Base-by-base conservation (phyloP, 1,284 basidiomycete genomes). In the Porodaedalea pini region DNA sequence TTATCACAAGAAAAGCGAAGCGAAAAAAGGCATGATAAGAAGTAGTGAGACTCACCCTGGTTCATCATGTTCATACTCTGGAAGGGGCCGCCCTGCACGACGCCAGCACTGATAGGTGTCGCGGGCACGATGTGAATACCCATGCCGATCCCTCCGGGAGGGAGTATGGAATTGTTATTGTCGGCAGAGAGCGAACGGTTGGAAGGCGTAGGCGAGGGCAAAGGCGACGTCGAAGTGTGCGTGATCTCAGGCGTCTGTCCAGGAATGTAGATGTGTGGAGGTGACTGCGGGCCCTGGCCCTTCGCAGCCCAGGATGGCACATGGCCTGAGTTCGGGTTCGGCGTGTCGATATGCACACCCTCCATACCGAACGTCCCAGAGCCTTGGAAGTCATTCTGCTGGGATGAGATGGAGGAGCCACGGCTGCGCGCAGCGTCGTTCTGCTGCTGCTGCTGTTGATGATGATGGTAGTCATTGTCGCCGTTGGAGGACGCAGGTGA, bases 51-150 rank as follows among this genome's bases (percentile, higher is more conserved):
- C 74, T 69, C 62, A 83, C 84, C 79, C 75, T 80, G 78, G 60
- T 73, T 73, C 45, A 82, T 69, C 13, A 75, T 73, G 57, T 73
- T 68, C 51, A 81, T 66, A 37, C 73, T 69, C 63, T 79, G 78
- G 71, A 82, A 85, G 32, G 79, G 74, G 36, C 73, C 76, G 31
- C 51, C 52, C 23, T 49, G 48, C 72, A 68, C 58, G 77, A 74
- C 19, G 73, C 81, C 83, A 37, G 82, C 85, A 61, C 78, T 81
- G 57, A 91, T 75, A 6, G 88, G 89, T 1, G 88, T 91, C n/a
- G 88, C 87, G 27, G 88, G 88, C 4, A 90, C 87, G 60, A 91
- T 83, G 64, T 89, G 81, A 62, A 91, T 75, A 50, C 78, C 78
- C 44, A 36, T 39, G 19, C 50, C 23, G 7, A 48, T 34, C 5